Evolutionary conservation across 208 protist species (phyloP).

Genomic region (Angomonas deanei): DNA sequence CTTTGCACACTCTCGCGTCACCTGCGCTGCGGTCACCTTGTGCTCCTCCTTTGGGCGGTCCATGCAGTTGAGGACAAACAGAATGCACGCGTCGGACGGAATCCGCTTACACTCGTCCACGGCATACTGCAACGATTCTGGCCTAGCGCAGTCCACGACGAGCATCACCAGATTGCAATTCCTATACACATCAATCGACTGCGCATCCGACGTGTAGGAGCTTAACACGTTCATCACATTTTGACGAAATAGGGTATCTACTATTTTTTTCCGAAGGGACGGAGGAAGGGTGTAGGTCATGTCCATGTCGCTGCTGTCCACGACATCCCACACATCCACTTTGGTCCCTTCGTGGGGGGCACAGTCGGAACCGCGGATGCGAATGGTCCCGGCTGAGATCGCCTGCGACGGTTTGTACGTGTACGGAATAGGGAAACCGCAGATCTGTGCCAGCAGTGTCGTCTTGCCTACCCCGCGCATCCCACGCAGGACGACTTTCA

Average conservation of each 20-base stretch:
- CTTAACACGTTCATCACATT: not conserved
- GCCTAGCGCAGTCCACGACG: slow-evolving; percentile 52
- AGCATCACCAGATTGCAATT: slow-evolving; percentile 60
- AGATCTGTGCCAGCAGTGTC: slow-evolving; percentile 56
- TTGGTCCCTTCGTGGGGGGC: slow-evolving; percentile 46
- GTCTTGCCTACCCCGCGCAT: slow-evolving; percentile 64
- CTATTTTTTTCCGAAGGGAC: not conserved
- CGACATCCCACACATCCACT: slow-evolving; percentile 78
- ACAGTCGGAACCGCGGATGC: slow-evolving; percentile 26
- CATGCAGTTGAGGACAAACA: slow-evolving; percentile 64
- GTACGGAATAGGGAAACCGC: slow-evolving; percentile 24
- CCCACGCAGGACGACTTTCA: slow-evolving; percentile 76
- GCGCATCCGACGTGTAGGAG: slow-evolving; percentile 24
- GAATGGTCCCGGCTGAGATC: slow-evolving; percentile 58
- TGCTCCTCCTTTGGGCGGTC: slow-evolving; percentile 22
- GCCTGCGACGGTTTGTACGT: slow-evolving; percentile 54
- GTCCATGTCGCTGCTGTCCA: slow-evolving; percentile 37
- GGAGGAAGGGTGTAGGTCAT: slow-evolving; percentile 7
- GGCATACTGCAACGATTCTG: slow-evolving; percentile 57
- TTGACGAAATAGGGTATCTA: not conserved
- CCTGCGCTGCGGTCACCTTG: slow-evolving; percentile 34
- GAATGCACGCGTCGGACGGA: slow-evolving; percentile 45
- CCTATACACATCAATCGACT: slow-evolving; percentile 52
- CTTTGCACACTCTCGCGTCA: slow-evolving; percentile 27
- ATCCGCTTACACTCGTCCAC: slow-evolving; percentile 45